Base-by-base conservation (phyloP, 768 basidiomycete genomes). In the Tephrocybe sp. region DNA sequence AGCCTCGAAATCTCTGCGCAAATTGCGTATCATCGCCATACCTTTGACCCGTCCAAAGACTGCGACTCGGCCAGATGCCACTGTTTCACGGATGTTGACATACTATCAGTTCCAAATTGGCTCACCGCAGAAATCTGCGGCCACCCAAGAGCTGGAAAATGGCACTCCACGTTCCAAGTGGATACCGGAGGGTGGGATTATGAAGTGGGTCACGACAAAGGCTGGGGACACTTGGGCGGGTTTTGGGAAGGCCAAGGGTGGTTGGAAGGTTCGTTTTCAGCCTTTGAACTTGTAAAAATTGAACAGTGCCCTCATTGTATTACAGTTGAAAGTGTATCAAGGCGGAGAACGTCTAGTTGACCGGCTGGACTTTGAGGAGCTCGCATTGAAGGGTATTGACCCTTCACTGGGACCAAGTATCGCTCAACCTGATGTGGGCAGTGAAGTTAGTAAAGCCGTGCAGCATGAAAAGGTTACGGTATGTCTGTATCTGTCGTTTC, bases 281-380 rank as follows among this genome's bases (percentile, higher is more conserved):
- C 38, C 43, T 18, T 34, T 33, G 9, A 26, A 40, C 47, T 23
- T 40, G 36, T 50, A 20, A 15, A 5, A 32, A 26, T 25, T 0
- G 15, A 25, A 37, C 26, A 17, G 4, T 15, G 18, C 11, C 26
- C 24, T 21, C 2, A 11, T 2, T 24, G 2, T 23, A 23, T 40
- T 26, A 5, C 55, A 91, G 89, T 65, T 80, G 23, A 81, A 75
- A 64, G 70, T 80, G 11, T 87, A 83, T 62, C 68, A 77, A 56
- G 69, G 76, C 33, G 90, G 90, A 21, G 85, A 90, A 69, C 79
- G 79, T 18, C 64, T 90, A 1, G 73, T 85, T 18, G 86, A 90
- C 66, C 74, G 79, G 18, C 73, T 90, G 54, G 90, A 90, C 45
- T 91, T 90, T 57, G 90, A 92, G 66, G 90, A 93, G 65, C 73